Base-by-base conservation (phyloP, 352 stramenopile species). In the Globisporangium radiosum region DNA sequence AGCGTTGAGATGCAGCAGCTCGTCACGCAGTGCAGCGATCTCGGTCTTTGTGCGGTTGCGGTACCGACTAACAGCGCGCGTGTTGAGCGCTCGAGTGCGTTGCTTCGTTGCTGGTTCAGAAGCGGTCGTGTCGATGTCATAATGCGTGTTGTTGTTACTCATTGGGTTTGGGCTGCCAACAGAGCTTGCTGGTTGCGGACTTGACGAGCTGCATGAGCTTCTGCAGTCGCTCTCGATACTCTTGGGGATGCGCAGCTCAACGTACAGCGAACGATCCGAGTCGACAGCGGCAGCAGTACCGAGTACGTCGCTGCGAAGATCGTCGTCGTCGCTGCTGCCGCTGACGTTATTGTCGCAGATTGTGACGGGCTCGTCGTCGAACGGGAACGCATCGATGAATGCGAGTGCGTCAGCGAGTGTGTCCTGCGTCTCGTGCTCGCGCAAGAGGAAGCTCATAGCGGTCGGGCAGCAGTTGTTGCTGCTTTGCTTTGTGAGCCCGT, bases 371-470 rank as follows among this genome's bases (percentile, higher is more conserved):
- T 51, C 56, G 17, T 53, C 33, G 48, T 57, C 56, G 48, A 42
- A 38, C 19, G 48, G 43, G 17, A 53, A 61, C 47, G 56, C 40
- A 37, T 61, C 56, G 47, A 61, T 61, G 48, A 61, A 61, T n/a
- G 56, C 56, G 7, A 61, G 47, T 13, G 56, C 48, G 17, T 61
- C 56, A 3, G 36, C 56, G 2, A 61, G 48, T n/a, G 47, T 54
- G 36, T 25, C 56, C 19, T 61, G 56, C 37, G 17, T 42, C 3
- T 61, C 47, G 7, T 61, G 43, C 3, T 61, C 56, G 45, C 5
- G 15, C 19, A 61, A 45, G 8, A 60, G 8, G 56, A 61, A 61
- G 48, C 47, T 61, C 56, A 61, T 61, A 13, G 54, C 19, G 0
- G n/a, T 8, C 15, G 9, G n/a, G 5, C 25, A 11, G 45, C 45